Evolutionary conservation across 2,329 filamentous ascomycete species (phyloP), one percentile per base, ranked within the genome.

Genomic region (Cercospora zeae-maydis): DNA sequence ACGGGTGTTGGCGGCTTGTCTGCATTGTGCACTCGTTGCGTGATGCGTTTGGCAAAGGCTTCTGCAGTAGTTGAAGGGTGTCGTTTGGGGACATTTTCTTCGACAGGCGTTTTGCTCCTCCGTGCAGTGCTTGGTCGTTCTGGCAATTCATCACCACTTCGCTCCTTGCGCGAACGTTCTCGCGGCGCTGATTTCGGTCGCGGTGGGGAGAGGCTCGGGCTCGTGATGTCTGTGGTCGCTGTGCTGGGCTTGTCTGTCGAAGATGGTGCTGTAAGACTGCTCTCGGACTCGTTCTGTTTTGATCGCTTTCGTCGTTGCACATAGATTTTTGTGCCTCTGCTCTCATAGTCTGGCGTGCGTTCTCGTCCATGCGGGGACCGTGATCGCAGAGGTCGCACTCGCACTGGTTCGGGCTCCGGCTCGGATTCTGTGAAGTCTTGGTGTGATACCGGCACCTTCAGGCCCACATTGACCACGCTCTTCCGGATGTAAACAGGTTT

Each of bases 361-460:
- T 69, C 67, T 30, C 68, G 63, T 27, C 56, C 55, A 49, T 70
- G 67, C 27, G 61, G 64, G 21, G 68, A 68, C 30, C 65, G 63
- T 13, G 70, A 70, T 24, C 66, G 68, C 31, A 72, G 53, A 4
- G 71, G 67, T 24, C 71, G 58, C n/a, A 66, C 59, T 56, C 68
- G 64, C 21, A 67, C 61, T 52, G 67, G 67, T 16, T 67, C 66
- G 14, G 64, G 59, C 24, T 70, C 65, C 2, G 59, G 60, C 34
- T 74, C 70, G 3, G 67, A 68, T 33, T 74, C 71, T 47, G 70
- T 63, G 37, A 73, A 73, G 34, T 73, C 68, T 30, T 70, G 67
- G 30, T 68, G 64, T 19, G 71, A 74, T n/a, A 71, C 69, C 45
- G 73, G 73, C 11, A 74, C 68, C 52, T 73, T 74, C 61, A 75